Percentiles rank a stretch among this genome's conserved stretches.
Conservation (phyloP, 208 protist genomes). For the Trypanosoma theileri region DNA sequence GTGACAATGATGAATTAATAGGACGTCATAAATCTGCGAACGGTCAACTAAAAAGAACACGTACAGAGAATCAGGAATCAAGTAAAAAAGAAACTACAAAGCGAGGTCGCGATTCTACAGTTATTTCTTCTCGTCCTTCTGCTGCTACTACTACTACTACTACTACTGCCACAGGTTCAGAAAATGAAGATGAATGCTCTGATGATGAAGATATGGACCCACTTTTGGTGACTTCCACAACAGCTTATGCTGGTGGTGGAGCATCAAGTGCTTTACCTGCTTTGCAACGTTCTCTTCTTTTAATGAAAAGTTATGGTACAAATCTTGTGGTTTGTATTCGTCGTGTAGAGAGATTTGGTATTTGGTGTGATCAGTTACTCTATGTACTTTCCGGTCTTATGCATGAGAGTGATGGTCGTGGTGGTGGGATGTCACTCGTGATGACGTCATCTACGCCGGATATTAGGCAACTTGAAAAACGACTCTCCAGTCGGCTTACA, state of each 20-base stretch:
- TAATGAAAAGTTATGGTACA: slow-evolving; percentile 60
- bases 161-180: background rate
- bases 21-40: no score
- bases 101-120: no score
- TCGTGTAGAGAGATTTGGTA: slow-evolving; percentile 71
- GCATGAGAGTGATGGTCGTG: slow-evolving; percentile 65
- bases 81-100: no score
- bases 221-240: slow-evolving; percentile 61
- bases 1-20: background rate
- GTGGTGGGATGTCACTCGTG: slow-evolving; percentile 66
- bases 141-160: no score
- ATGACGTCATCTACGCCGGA: slow-evolving; percentile 71
- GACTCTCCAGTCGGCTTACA: slow-evolving; percentile 81
- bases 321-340: slow-evolving; percentile 77
- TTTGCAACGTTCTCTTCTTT: slow-evolving; percentile 70
- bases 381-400: slow-evolving; percentile 86
- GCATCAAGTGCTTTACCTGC: slow-evolving; percentile 69
- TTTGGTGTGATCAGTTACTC: slow-evolving; percentile 82
- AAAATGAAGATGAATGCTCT: slow-evolving; percentile 7
- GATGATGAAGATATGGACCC: slow-evolving; percentile 21
- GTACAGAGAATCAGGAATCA: no score
- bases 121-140: no score
- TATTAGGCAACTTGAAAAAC: slow-evolving; percentile 78
- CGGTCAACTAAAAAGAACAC: no score
- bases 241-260: slow-evolving; percentile 50